A percentile compares a stretch with the other conserved stretches of the same genome.
Evolutionary conservation across 148 eudicot genomes (phyloP).

Genomic region (Linanthus parryae): DNA sequence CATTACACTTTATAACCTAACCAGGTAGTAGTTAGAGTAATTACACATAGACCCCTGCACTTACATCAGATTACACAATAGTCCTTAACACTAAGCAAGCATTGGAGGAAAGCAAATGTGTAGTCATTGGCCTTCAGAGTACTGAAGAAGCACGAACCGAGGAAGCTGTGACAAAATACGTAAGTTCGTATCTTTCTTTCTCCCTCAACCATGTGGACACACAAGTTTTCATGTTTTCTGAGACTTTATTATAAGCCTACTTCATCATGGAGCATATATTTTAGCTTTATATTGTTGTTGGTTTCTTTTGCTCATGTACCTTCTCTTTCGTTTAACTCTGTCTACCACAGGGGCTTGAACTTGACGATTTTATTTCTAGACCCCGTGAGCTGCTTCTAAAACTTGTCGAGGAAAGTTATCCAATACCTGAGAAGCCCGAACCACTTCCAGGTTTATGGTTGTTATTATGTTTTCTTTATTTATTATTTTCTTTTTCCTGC

Average conservation of each 20-base stretch:
- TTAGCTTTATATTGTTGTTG: no score
- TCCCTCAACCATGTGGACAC: no score
- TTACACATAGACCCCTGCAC: no score
- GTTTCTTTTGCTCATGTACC: no score
- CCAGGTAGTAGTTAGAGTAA: no score
- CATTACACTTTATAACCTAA: no score
- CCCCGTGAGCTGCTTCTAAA: conserved; percentile 96
- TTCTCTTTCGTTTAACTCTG: background rate
- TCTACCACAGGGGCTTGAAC: conserved; percentile 67
- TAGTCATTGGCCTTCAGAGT: conserved; percentile 95
- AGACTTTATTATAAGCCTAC: no score
- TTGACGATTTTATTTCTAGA: conserved; percentile 94
- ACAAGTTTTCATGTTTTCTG: no score
- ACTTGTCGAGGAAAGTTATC: conserved; percentile 95
- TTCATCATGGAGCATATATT: no score
- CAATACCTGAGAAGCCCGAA: conserved; percentile 92
- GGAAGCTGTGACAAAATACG: conserved; percentile 95
- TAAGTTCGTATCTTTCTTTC: conserved; percentile 37
- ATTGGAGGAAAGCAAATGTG: conserved; percentile 61
- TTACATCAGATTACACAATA: no score
- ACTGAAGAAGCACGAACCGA: conserved; percentile 99
- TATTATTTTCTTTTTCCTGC: conserved; percentile 8
- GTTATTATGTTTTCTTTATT: conserved; percentile 5
- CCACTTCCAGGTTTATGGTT: conserved; percentile 53
- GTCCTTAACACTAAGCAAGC: no score